Evolutionary conservation across 192 early-diverging fungal genomes (phyloP), one percentile per base, ranked within the genome.

Genomic region (Chytriomyces hyalinus): DNA sequence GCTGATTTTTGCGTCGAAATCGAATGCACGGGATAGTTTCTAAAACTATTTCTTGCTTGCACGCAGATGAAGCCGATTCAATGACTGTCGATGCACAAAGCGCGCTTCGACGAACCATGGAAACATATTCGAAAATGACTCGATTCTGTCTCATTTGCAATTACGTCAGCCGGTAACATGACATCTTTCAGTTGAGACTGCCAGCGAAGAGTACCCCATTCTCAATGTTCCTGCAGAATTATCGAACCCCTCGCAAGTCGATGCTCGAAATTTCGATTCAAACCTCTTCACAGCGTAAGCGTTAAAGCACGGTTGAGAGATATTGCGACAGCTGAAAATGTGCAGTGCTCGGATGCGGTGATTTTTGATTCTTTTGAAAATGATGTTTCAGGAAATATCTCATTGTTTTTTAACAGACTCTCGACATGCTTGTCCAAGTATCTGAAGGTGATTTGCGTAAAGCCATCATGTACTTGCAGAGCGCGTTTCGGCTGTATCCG

Each of bases 231-330:
- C 76, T 36, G 80, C 70, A 87, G 93, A 4, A 96, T 98, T 73
- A 98, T 98, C 62, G 95, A 97, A 80, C 96, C 97, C 3, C 82
- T 99, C 73, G 91, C 93, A 2, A 94, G 93, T 24, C 91, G 97
- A 62, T 99, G 97, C 82, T 91, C 97, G 7, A 97, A 97, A 81
- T 99, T 99, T 81, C 86, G 97, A 15, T 99, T 99, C 86, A 92
- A 91, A 78, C 92, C 94, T 24, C 78, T 99, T 51, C 90, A 92
- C 8, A 77, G 78, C 47, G 84, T 83, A 8, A 84, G 91, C 75
- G 86, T 92, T 11, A 81, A 84, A 47, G 78, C 85, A 0, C 86
- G 93, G 13, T 79, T 99, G 20, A 43, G 82, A 7, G 79, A 90
- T 73, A 94, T 99, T 61, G 87, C 87, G 50, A 66, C 77, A 1